Conservation (phyloP, 495 filamentous ascomycete genomes). For the Astrothelium subdiscretum region DNA sequence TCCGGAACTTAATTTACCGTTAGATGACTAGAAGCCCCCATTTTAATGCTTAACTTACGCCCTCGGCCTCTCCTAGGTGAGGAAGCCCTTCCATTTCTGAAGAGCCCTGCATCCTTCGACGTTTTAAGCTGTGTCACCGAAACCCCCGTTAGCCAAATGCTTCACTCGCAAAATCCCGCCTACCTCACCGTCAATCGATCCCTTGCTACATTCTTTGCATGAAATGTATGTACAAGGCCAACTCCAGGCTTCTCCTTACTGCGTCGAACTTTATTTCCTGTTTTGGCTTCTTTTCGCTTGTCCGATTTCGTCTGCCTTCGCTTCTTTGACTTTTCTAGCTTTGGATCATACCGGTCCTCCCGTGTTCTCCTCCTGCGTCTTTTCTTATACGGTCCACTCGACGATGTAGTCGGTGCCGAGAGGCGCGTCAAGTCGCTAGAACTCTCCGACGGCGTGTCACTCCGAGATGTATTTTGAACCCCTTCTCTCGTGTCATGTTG, state of each 20-base stretch:
- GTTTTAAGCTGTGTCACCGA: slow-evolving; percentile 40
- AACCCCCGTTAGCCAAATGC: slow-evolving; percentile 44
- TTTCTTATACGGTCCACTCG: slow-evolving; percentile 16
- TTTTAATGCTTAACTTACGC: slow-evolving; percentile 24
- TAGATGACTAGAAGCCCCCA: not conserved
- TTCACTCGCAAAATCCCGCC: not conserved
- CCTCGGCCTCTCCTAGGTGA: slow-evolving; percentile 40
- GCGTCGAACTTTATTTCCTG: slow-evolving; percentile 20
- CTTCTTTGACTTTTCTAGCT: slow-evolving; percentile 30
- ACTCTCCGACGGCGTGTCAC: not conserved
- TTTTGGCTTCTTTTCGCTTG: slow-evolving; percentile 16
- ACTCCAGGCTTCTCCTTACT: slow-evolving; percentile 30
- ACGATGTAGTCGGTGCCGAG: not conserved
- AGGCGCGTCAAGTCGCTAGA: not conserved
- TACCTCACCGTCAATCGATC: slow-evolving; percentile 34
- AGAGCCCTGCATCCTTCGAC: slow-evolving; percentile 47
- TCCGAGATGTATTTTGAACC: not conserved
- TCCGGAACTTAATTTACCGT: slow-evolving; percentile 44
- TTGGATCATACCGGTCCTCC: slow-evolving; percentile 35
- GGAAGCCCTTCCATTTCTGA: slow-evolving; percentile 59
- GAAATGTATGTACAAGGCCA: slow-evolving; percentile 50
- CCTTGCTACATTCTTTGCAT: slow-evolving; percentile 49
- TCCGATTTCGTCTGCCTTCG: slow-evolving; percentile 13
- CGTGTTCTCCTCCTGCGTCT: slow-evolving; percentile 24
- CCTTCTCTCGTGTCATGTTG: not conserved